Base-by-base conservation (phyloP, 106 monocot species). In the Chionographis japonica region DNA sequence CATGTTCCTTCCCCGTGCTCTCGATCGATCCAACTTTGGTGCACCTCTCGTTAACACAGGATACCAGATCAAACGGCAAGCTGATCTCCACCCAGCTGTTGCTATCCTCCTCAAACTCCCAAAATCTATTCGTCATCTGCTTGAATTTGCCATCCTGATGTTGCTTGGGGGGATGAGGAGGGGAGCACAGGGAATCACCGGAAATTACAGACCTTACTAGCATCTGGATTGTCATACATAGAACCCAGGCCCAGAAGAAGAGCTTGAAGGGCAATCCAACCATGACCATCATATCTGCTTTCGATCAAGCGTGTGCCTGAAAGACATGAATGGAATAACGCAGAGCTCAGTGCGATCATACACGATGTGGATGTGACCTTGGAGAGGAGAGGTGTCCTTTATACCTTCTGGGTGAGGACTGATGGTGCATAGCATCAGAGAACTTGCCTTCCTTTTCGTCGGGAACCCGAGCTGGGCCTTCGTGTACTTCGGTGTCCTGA, bases 61-160 rank as follows among this genome's bases (percentile, higher is more conserved):
- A 81, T 51, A 79, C 66, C 50, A 95, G 73, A 75, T 86, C 81
- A 41, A 77, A 95, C 4, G 94, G 94, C 9, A 83, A 68, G 58
- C 63, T 83, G 42, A 95, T 74, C 51, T 91, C 88, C 37, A 87
- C 90, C 94, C 94, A 95, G 50, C 69, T 83, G 15, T 77, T 81
- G 17, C 65, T 81, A 37, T 86, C 40, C 76, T 85, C 83, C 35
- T 88, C 80, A 49, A 79, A 95, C 67, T 75, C 83, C 91, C 88
- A 91, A 54, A 91, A 95, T 67, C 53, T 79, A 10, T 64, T 81
- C 7, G 71, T 74, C 71, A 68, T 91, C 77, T 95, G 87, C 69
- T 83, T 67, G 55, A 94, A 94, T 56, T 85, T 81, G 49, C 16
- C 53, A 64, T 82, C 65, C 14, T 58, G 59, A 0, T 43, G 43